A percentile compares a stretch with the other conserved stretches of the same genome.
phyloP scores from a whole-genome alignment of 176 grass and related monocot genomes.

The Carex parvula region DNA sequence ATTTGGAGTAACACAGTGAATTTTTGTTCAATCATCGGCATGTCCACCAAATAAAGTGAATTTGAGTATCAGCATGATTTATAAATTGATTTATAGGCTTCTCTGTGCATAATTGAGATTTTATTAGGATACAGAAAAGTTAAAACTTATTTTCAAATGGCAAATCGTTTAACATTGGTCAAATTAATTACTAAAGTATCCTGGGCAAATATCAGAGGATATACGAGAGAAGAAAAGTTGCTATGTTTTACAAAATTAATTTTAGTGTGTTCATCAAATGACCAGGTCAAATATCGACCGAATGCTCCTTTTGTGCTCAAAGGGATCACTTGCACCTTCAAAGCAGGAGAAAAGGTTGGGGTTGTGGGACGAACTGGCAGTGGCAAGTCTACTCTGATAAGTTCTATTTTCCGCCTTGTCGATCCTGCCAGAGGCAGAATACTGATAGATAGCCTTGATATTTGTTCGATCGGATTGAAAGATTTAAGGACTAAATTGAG shows the following conservation, averaged over 20 bases:
- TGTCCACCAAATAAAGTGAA: background rate
- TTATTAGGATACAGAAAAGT: background rate
- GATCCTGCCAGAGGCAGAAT: slow-evolving; percentile 71
- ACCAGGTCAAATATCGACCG: slow-evolving; percentile 71
- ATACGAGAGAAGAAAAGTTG: background rate
- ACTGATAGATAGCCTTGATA: slow-evolving; percentile 75
- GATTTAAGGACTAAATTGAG: slow-evolving; percentile 94
- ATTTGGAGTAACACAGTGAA: background rate
- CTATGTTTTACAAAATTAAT: background rate
- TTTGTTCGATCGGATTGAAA: slow-evolving; percentile 80
- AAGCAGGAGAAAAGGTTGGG: slow-evolving; percentile 70
- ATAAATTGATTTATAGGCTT: background rate
- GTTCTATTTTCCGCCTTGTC: slow-evolving; percentile 77
- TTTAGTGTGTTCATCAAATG: slow-evolving; percentile 25
- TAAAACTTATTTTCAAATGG: background rate
- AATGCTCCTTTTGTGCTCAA: slow-evolving; percentile 84
- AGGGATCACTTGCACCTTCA: slow-evolving; percentile 79
- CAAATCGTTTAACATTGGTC: background rate
- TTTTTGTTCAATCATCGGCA: background rate
- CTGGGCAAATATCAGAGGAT: background rate
- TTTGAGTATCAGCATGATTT: background rate
- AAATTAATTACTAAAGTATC: background rate
- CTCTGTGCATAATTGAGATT: background rate
- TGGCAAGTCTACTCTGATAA: slow-evolving; percentile 89
- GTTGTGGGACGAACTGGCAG: slow-evolving; percentile 91